phyloP scores from a whole-genome alignment of 2,329 filamentous ascomycete genomes.

The Cryphonectria radicalis region DNA sequence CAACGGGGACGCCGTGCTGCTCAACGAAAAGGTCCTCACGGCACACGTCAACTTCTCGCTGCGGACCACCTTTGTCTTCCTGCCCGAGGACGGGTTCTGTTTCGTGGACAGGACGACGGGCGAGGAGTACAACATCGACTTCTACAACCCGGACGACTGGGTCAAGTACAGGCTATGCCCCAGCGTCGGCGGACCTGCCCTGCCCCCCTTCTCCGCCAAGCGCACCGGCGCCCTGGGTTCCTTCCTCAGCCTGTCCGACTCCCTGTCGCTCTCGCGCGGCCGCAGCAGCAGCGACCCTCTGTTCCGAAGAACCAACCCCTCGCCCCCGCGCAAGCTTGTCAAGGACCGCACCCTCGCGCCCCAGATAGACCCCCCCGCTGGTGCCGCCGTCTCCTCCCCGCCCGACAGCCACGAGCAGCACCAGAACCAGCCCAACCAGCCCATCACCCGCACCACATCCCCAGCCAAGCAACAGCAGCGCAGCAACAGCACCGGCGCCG shows the following conservation, averaged over 20 bases:
- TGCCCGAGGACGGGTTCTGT: conserved; percentile 85
- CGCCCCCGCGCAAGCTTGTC: conserved; percentile 37
- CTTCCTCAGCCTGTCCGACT: conserved; percentile 51
- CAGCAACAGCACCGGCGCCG: conserved; percentile 37
- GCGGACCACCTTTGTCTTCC: conserved; percentile 80
- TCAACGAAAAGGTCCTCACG: conserved; percentile 87
- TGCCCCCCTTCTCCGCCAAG: conserved; percentile 57
- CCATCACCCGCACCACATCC: conserved; percentile 26
- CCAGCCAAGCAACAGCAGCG: conserved; percentile 19
- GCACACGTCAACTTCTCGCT: conserved; percentile 94
- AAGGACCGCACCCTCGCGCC: conserved; percentile 49
- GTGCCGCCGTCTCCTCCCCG: conserved; percentile 31
- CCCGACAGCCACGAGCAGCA: conserved; percentile 29
- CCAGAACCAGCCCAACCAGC: conserved; percentile 31
- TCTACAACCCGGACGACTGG: conserved; percentile 82
- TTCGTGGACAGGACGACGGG: conserved; percentile 84
- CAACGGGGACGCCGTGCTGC: conserved; percentile 88
- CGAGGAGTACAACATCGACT: conserved; percentile 81
- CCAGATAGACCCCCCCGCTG: conserved; percentile 46
- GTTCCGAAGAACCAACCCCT: conserved; percentile 32
- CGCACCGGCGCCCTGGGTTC: conserved; percentile 47
- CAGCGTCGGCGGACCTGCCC: conserved; percentile 66
- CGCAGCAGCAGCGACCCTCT: conserved; percentile 48
- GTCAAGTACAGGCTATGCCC: conserved; percentile 77
- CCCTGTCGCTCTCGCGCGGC: conserved; percentile 47